Evolutionary conservation across 495 filamentous ascomycete genomes (phyloP).

Genomic region (Aspergillus egyptiacus): DNA sequence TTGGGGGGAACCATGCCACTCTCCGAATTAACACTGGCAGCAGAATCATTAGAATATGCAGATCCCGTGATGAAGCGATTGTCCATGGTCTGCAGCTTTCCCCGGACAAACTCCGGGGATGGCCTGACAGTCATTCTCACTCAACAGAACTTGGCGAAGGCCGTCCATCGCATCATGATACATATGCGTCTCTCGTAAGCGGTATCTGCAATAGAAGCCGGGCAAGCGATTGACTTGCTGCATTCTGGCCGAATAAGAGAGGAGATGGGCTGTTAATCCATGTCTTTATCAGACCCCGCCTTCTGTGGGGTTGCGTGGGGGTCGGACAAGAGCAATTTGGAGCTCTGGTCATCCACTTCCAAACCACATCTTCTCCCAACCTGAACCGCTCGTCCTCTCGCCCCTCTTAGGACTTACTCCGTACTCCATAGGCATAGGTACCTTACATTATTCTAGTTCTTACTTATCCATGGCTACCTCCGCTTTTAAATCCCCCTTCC

Average conservation of each 20-base stretch:
- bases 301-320: conserved; percentile 16
- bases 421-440: no score
- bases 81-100: no score
- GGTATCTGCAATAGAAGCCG: no score
- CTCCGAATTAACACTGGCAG: not conserved
- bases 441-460: not conserved
- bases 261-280: not conserved
- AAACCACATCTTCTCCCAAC: no score
- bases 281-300: not conserved
- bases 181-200: no score
- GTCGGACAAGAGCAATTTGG: not conserved
- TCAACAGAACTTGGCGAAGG: not conserved
- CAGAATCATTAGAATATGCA: not conserved
- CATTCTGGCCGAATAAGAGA: not conserved
- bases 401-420: not conserved
- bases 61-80: no score
- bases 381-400: not conserved
- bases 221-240: conserved; percentile 2
- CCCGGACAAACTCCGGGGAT: no score
- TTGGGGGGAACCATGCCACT: not conserved
- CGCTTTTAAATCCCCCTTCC: conserved; percentile 1
- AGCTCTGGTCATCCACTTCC: no score
- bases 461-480: conserved; percentile 4
- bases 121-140: not conserved
- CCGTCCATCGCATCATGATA: not conserved